Percentiles rank a stretch among this genome's conserved stretches.
Conservation (phyloP, 2,329 filamentous ascomycete species). For the Cladophialophora exuberans region DNA sequence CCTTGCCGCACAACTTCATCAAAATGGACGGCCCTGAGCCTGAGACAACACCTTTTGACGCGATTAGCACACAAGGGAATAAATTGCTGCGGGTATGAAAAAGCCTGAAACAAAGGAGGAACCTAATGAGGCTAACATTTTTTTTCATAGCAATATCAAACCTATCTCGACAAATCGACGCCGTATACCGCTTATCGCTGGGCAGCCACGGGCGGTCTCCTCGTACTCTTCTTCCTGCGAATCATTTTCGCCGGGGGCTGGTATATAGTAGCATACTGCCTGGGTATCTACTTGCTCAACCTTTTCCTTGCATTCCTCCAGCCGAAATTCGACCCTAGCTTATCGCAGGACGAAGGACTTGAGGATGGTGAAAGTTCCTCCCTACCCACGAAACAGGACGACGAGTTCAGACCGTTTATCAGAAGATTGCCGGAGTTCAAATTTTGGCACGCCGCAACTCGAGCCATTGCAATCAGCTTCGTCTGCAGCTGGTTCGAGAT, state of each 20-base stretch:
- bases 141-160: constrained; percentile 79
- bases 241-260: constrained; percentile 94
- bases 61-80: constrained; percentile 80
- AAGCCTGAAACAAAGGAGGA: neutral
- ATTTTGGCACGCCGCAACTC: constrained; percentile 97
- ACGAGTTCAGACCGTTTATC: constrained; percentile 98
- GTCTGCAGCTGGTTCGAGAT: constrained; percentile 88
- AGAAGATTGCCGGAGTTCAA: constrained; percentile 97
- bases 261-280: constrained; percentile 98
- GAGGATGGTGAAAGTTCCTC: constrained; percentile 80
- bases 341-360: constrained; percentile 93
- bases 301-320: constrained; percentile 98
- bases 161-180: constrained; percentile 89
- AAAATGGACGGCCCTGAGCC: constrained; percentile 84
- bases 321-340: constrained; percentile 97
- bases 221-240: constrained; percentile 82
- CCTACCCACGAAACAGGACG: constrained; percentile 91
- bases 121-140: constrained; percentile 7
- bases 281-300: constrained; percentile 98
- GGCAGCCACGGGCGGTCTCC: constrained; percentile 75
- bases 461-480: constrained; percentile 81
- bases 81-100: constrained; percentile 47
- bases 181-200: constrained; percentile 89
- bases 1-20: constrained; percentile 24
- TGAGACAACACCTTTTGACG: constrained; percentile 88